Percentiles rank a stretch among this genome's conserved stretches.
phyloP scores from a whole-genome alignment of 1,284 basidiomycete species.

The Sutorius eximius region DNA sequence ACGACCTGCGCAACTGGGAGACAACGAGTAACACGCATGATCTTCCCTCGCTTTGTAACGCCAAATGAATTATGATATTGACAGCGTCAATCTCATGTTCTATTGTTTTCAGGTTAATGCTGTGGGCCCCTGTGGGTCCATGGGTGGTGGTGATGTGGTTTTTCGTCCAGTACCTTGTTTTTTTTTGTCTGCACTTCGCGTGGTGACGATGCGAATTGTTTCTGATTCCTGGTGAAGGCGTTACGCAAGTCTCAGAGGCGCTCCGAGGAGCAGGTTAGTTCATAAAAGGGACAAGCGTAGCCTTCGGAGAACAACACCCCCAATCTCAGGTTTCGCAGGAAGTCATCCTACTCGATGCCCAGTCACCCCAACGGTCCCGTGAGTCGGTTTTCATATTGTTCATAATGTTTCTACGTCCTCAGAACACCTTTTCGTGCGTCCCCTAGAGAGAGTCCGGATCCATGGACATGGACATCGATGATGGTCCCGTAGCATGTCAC shows the following conservation, averaged over 20 bases:
- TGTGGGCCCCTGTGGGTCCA: slow-evolving; percentile 31
- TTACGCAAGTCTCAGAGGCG: neutral
- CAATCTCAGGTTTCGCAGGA: neutral
- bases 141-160: neutral
- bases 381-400: slow-evolving; percentile 8
- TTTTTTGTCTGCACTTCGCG: slow-evolving; percentile 18
- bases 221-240: neutral
- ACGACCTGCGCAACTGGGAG: slow-evolving; percentile 2
- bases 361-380: slow-evolving; percentile 15
- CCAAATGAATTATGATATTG: neutral
- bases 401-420: neutral
- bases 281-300: slow-evolving; percentile 19
- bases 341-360: neutral
- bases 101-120: slow-evolving; percentile 20
- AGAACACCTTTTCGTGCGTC: neutral
- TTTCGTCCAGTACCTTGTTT: slow-evolving; percentile 9
- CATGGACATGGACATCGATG: slow-evolving; percentile 13
- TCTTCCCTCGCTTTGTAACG: slow-evolving; percentile 1
- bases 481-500: neutral
- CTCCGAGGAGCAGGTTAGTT: neutral
- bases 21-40: neutral
- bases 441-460: slow-evolving; percentile 12
- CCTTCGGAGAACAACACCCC: neutral
- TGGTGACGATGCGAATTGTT: slow-evolving; percentile 16
- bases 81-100: neutral